Conservation (phyloP, 352 stramenopile species). For the Phytophthora sp. region DNA sequence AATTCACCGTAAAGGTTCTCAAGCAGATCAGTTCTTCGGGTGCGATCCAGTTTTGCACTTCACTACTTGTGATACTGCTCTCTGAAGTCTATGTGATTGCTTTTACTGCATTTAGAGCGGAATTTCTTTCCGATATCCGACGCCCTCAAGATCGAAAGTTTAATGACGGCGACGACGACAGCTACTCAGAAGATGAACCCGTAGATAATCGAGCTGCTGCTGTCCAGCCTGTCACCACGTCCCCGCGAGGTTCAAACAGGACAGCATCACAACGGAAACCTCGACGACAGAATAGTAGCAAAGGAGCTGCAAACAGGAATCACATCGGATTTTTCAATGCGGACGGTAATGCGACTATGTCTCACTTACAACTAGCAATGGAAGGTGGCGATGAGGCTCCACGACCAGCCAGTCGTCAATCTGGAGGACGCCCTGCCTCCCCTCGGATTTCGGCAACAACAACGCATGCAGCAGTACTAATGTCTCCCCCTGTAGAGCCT, state of each 20-base stretch:
- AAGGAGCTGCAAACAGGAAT: conserved; percentile 21
- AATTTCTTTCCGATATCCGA: conserved; percentile 62
- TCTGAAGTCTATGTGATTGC: background rate
- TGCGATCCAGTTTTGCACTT: too few relatives aligned
- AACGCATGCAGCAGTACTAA: conserved; percentile 1
- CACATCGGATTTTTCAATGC: conserved; percentile 49
- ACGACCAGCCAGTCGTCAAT: conserved; percentile 11
- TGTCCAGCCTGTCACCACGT: conserved; percentile 14
- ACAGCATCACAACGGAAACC: conserved; percentile 9
- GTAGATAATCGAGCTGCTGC: background rate
- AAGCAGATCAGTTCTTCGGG: conserved; percentile 75
- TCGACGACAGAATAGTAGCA: conserved; percentile 2
- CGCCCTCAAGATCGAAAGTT: conserved; percentile 7
- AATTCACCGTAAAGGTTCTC: conserved; percentile 68
- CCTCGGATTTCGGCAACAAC: conserved; percentile 3
- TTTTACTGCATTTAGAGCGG: conserved; percentile 31
- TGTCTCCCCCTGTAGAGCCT: conserved; percentile 1
- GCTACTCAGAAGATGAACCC: conserved; percentile 5
- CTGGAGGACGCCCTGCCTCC: conserved; percentile 13
- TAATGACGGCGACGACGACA: conserved; percentile 29
- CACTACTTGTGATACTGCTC: background rate
- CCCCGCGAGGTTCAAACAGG: conserved; percentile 10
- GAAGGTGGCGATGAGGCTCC: conserved; percentile 22
- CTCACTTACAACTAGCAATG: conserved; percentile 27
- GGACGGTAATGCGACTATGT: conserved; percentile 38